Percentiles rank a stretch among this genome's conserved stretches.
These are phyloP conservation scores for Sporothrix phasma DNA, from an alignment of 2,329 filamentous ascomycete species.

Conservation along the genomic window DNA sequence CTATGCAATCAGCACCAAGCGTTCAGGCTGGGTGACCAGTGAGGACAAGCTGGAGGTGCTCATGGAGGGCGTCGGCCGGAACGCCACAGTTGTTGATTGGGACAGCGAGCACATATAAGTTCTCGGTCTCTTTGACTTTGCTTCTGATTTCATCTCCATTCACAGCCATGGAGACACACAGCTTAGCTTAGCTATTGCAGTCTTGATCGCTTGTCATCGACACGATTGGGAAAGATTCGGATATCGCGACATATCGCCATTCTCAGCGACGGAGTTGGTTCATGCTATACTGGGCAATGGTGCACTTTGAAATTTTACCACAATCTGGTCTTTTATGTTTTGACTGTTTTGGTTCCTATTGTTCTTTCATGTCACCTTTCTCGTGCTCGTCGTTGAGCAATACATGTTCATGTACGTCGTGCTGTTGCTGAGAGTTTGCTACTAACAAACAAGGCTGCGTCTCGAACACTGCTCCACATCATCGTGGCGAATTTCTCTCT, in stretches of 20 bases:
- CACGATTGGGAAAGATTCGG: neutral
- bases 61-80: conserved; percentile 38
- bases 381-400: no score
- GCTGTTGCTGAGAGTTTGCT: neutral
- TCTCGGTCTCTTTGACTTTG: neutral
- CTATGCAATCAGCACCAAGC: conserved; percentile 29
- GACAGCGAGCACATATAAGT: conserved; percentile 19
- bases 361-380: neutral
- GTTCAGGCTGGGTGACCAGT: conserved; percentile 39
- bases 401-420: no score
- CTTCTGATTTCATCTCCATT: neutral
- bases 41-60: conserved; percentile 45
- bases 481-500: neutral
- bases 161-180: neutral
- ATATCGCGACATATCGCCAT: neutral
- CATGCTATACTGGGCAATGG: neutral
- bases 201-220: neutral
- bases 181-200: neutral
- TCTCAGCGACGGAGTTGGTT: conserved; percentile 8
- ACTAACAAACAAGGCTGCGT: neutral
- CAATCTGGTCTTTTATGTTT: neutral
- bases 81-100: conserved; percentile 33
- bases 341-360: neutral
- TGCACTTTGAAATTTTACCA: neutral
- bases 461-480: neutral